Conservation (phyloP, 306 rosid genomes). For the Rosa chinensis region DNA sequence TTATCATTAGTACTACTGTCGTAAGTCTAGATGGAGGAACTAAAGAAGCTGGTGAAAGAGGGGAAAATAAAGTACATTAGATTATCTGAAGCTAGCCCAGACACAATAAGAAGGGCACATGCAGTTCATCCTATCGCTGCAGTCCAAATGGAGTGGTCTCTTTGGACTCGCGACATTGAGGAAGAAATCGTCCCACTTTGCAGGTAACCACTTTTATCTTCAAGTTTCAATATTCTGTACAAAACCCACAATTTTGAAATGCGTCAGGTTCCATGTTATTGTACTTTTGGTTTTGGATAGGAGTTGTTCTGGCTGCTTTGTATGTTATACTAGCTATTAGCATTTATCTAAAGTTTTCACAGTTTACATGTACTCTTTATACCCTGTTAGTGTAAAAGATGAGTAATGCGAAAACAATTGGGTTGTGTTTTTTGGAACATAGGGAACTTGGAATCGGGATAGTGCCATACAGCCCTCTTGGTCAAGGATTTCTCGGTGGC, state of each 20-base stretch:
- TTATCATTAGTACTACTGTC: background rate
- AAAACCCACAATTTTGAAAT: background rate
- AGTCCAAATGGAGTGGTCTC: slow-evolving; percentile 76
- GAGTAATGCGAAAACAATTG: too few relatives aligned
- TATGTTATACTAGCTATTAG: background rate
- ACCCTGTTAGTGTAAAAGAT: too few relatives aligned
- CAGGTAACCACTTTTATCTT: slow-evolving; percentile 36
- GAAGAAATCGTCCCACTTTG: slow-evolving; percentile 59
- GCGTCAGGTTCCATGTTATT: background rate
- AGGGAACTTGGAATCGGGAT: slow-evolving; percentile 43
- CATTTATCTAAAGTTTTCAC: background rate
- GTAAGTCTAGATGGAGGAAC: slow-evolving; percentile 53
- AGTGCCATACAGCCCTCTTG: slow-evolving; percentile 40
- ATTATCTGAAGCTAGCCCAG: slow-evolving; percentile 52
- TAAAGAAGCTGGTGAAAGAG: slow-evolving; percentile 57
- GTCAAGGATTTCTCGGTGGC: slow-evolving; percentile 38
- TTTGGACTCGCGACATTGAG: slow-evolving; percentile 76
- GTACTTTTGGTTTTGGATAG: background rate
- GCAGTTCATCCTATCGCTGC: slow-evolving; percentile 77
- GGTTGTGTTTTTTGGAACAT: background rate
- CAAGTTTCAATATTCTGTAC: background rate
- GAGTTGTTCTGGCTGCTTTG: background rate
- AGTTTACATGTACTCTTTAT: background rate
- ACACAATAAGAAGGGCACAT: slow-evolving; percentile 43
- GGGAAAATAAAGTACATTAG: slow-evolving; percentile 64